Evolutionary conservation across 2,329 filamentous ascomycete species (phyloP).

Genomic region (Pyrenochaeta sp.): DNA sequence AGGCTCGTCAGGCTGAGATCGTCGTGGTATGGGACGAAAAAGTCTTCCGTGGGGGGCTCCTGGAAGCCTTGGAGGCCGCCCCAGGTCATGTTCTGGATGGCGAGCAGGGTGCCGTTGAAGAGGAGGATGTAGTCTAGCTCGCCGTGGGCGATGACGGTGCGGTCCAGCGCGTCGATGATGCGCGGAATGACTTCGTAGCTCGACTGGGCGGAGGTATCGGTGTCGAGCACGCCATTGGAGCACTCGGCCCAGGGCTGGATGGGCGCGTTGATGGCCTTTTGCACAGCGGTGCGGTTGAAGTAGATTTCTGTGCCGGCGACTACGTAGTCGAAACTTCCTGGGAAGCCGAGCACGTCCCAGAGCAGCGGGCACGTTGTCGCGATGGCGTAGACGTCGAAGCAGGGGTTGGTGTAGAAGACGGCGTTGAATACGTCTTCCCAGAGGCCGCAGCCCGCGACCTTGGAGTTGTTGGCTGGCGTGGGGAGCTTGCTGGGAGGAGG

Average conservation of each 20-base stretch:
- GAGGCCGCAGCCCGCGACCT: slow-evolving; percentile 63
- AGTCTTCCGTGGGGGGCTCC: slow-evolving; percentile 63
- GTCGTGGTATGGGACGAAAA: slow-evolving; percentile 72
- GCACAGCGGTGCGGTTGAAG: slow-evolving; percentile 75
- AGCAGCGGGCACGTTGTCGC: slow-evolving; percentile 73
- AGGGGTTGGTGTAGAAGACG: slow-evolving; percentile 70
- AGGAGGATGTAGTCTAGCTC: slow-evolving; percentile 72
- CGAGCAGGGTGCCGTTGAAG: slow-evolving; percentile 72
- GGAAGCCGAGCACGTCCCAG: slow-evolving; percentile 74
- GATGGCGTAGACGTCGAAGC: slow-evolving; percentile 80
- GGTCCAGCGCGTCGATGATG: slow-evolving; percentile 75
- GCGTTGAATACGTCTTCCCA: slow-evolving; percentile 65
- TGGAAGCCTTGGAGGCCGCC: slow-evolving; percentile 75
- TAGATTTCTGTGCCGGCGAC: slow-evolving; percentile 70
- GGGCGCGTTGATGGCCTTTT: slow-evolving; percentile 72
- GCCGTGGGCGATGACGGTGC: slow-evolving; percentile 76
- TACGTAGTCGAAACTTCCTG: slow-evolving; percentile 69
- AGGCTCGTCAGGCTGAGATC: slow-evolving; percentile 56
- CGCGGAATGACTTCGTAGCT: slow-evolving; percentile 67
- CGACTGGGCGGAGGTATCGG: slow-evolving; percentile 63
- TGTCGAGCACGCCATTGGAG: slow-evolving; percentile 55
- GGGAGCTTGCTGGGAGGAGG: slow-evolving; percentile 71
- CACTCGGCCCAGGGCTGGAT: slow-evolving; percentile 65
- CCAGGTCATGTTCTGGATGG: slow-evolving; percentile 85
- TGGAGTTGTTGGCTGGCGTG: slow-evolving; percentile 53